Conservation (phyloP, 2,329 filamentous ascomycete species). For the Sporothrix sp. region DNA sequence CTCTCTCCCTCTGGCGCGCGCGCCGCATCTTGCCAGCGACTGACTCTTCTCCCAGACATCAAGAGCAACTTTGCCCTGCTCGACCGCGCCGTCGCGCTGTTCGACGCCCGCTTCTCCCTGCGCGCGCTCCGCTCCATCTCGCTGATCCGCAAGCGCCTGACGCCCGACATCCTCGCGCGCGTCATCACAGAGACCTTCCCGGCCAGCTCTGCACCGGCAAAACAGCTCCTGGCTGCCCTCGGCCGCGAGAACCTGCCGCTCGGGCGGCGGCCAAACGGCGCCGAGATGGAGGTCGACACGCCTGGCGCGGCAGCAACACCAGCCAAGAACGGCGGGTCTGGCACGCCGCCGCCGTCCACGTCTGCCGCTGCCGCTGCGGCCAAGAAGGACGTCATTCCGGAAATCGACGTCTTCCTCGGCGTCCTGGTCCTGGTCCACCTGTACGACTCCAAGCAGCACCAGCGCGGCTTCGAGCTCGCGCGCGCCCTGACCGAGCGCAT, state of each 20-base stretch:
- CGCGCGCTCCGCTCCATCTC: conserved; percentile 92
- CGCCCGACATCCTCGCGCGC: conserved; percentile 68
- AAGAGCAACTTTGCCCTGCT: conserved; percentile 87
- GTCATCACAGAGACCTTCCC: conserved; percentile 75
- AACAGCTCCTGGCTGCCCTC: conserved; percentile 60
- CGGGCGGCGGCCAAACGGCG: conserved; percentile 41
- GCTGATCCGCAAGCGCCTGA: conserved; percentile 84
- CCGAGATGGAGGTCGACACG: conserved; percentile 69
- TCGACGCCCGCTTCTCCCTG: conserved; percentile 91
- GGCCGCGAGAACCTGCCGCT: conserved; percentile 57
- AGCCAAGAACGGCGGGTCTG: conserved; percentile 36
- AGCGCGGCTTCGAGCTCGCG: conserved; percentile 78
- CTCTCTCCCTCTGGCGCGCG: no score
- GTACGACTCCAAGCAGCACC: conserved; percentile 72
- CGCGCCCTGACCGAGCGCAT: conserved; percentile 73
- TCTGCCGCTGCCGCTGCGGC: conserved; percentile 29
- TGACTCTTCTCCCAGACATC: conserved; percentile 58
- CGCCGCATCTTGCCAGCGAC: no score
- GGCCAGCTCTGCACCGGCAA: conserved; percentile 44
- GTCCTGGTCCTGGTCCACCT: conserved; percentile 82
- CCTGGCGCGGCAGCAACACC: conserved; percentile 7
- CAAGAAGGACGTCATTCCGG: conserved; percentile 68
- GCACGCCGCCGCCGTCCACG: conserved; percentile 1
- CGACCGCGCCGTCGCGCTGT: conserved; percentile 83
- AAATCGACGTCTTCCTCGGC: conserved; percentile 80